Percentiles rank a stretch among this genome's conserved stretches.
Evolutionary conservation across 2,329 filamentous ascomycete genomes (phyloP).

Genomic region (Botrytis porri): DNA sequence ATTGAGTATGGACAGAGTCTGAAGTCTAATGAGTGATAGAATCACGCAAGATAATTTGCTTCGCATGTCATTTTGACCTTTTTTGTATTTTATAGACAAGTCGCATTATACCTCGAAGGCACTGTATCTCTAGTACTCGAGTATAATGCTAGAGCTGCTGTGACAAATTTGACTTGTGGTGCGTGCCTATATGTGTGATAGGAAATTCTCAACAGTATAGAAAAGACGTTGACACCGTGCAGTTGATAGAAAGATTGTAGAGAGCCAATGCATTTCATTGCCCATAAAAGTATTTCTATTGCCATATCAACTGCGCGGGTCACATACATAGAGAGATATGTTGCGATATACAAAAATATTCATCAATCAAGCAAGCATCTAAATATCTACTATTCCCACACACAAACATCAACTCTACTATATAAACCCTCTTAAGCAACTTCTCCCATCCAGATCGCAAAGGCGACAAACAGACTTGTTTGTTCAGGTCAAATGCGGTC

Average conservation of each 20-base stretch:
- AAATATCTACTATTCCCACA: neutral
- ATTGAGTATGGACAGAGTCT: neutral
- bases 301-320: neutral
- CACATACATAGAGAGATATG: neutral
- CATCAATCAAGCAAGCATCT: neutral
- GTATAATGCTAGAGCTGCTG: neutral
- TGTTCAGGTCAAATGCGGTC: neutral
- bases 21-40: neutral
- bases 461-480: neutral
- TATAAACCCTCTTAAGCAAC: neutral
- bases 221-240: neutral
- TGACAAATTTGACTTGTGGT: neutral
- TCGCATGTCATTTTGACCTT: neutral
- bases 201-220: neutral
- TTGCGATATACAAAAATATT: neutral
- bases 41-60: neutral
- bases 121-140: neutral
- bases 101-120: neutral
- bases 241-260: neutral
- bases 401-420: neutral
- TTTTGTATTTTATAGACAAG: neutral
- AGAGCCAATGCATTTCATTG: neutral
- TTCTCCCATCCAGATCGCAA: neutral
- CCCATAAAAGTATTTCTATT: neutral
- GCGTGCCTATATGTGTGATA: neutral